Conservation (phyloP, 2,329 filamentous ascomycete species). For the Epichloe brachyelytri region DNA sequence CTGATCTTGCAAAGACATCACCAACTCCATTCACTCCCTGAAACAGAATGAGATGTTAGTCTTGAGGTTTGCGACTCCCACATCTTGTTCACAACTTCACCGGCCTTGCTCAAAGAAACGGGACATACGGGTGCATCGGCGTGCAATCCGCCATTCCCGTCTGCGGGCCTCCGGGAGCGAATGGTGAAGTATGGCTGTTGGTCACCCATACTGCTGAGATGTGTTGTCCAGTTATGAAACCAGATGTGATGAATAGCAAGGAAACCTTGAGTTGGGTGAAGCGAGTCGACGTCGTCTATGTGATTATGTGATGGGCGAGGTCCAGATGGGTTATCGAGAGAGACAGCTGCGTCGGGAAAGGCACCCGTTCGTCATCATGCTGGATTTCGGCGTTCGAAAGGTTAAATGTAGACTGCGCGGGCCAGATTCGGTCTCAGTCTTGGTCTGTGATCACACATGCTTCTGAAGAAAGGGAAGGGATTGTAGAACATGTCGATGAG, state of each 20-base stretch:
- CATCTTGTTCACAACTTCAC: background rate
- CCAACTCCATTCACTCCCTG: slow-evolving; percentile 6
- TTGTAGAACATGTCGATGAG: background rate
- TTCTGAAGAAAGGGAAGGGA: background rate
- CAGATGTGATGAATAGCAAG: background rate
- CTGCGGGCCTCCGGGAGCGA: slow-evolving; percentile 33
- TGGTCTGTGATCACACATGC: background rate
- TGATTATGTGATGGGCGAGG: background rate
- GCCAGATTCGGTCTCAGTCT: background rate
- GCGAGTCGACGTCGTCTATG: background rate
- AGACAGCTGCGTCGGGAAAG: background rate
- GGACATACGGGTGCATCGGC: slow-evolving; percentile 35
- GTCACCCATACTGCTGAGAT: slow-evolving; percentile 23
- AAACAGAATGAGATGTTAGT: too few species aligned
- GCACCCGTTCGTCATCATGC: slow-evolving; percentile 1
- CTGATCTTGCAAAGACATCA: slow-evolving; percentile 19
- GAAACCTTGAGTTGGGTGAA: background rate
- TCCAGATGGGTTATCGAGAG: background rate
- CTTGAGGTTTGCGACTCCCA: too few species aligned
- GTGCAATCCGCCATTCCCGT: slow-evolving; percentile 33
- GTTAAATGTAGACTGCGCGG: background rate
- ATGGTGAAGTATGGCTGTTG: slow-evolving; percentile 40
- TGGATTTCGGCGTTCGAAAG: background rate
- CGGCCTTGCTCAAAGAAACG: background rate
- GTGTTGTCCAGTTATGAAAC: background rate